These are phyloP conservation scores for Boletus pseudopeckii DNA, from an alignment of 768 basidiomycete species.

Conservation along the genomic window DNA sequence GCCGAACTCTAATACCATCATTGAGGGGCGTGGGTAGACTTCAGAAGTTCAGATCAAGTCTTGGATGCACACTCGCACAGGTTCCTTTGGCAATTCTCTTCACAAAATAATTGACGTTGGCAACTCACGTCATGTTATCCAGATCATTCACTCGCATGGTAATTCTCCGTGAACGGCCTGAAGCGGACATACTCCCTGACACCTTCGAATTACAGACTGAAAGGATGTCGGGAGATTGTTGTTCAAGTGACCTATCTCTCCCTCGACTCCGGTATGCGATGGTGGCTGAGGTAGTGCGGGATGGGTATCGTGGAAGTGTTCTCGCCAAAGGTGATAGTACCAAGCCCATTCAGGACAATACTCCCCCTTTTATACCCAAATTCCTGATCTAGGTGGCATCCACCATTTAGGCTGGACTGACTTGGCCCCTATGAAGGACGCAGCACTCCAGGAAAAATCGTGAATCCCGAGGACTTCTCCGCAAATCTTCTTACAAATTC, in stretches of 20 bases:
- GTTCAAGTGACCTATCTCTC: slow-evolving; percentile 79
- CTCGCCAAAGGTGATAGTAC: slow-evolving; percentile 63
- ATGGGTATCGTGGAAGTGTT: slow-evolving; percentile 64
- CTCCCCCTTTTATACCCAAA: too few relatives aligned
- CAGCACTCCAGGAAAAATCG: slow-evolving; percentile 50
- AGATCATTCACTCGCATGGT: slow-evolving; percentile 58
- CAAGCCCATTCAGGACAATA: slow-evolving; percentile 40
- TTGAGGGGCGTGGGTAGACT: too few relatives aligned
- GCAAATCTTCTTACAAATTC: neutral
- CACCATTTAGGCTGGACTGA: too few relatives aligned
- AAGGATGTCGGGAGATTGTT: slow-evolving; percentile 47
- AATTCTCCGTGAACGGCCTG: slow-evolving; percentile 78
- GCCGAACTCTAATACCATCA: too few relatives aligned
- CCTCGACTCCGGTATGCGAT: slow-evolving; percentile 87
- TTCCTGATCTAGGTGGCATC: too few relatives aligned
- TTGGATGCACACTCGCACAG: neutral
- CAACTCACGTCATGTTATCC: slow-evolving; percentile 17
- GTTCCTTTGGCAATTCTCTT: neutral
- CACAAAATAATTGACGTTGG: neutral
- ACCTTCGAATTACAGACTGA: slow-evolving; percentile 55
- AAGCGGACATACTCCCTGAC: slow-evolving; percentile 42
- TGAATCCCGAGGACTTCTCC: slow-evolving; percentile 33
- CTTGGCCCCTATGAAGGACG: slow-evolving; percentile 54
- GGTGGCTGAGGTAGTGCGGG: slow-evolving; percentile 59
- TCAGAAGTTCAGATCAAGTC: neutral